These are phyloP conservation scores for Jasminum sambac DNA, from an alignment of 257 asterid species.

Conservation along the genomic window DNA sequence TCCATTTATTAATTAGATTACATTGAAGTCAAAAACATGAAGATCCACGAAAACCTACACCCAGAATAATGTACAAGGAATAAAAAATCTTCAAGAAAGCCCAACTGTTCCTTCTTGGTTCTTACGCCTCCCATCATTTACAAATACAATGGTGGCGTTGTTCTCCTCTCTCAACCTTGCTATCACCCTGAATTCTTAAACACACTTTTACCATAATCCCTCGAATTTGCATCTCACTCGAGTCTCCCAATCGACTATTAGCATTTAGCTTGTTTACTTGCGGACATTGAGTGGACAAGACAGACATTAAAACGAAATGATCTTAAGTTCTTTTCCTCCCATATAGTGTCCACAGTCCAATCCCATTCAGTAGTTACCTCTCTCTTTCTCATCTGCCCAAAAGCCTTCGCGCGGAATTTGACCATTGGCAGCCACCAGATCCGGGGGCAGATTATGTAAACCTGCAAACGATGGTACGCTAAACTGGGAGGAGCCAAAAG, in stretches of 20 bases:
- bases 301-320: background rate
- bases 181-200: background rate
- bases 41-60: slow-evolving; percentile 19
- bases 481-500: slow-evolving; percentile 22
- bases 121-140: slow-evolving; percentile 23
- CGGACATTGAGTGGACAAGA: background rate
- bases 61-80: slow-evolving; percentile 31
- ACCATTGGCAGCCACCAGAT: slow-evolving; percentile 50
- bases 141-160: background rate
- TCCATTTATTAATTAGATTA: background rate
- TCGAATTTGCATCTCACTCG: background rate
- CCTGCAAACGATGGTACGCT: slow-evolving; percentile 34
- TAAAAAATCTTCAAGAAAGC: slow-evolving; percentile 25
- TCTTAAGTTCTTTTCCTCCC: background rate
- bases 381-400: slow-evolving; percentile 33
- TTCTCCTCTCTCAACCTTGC: background rate
- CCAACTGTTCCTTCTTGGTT: slow-evolving; percentile 29
- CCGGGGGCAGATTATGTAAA: slow-evolving; percentile 43
- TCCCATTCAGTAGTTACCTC: background rate
- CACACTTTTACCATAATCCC: background rate
- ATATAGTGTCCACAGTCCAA: background rate
- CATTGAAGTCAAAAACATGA: slow-evolving; percentile 3
- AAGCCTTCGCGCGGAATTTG: slow-evolving; percentile 60
- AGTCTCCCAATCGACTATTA: background rate
- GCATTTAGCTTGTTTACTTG: background rate